Percentiles rank a stretch among this genome's conserved stretches.
phyloP scores from a whole-genome alignment of 345 rosid genomes.

The Punica granatum region DNA sequence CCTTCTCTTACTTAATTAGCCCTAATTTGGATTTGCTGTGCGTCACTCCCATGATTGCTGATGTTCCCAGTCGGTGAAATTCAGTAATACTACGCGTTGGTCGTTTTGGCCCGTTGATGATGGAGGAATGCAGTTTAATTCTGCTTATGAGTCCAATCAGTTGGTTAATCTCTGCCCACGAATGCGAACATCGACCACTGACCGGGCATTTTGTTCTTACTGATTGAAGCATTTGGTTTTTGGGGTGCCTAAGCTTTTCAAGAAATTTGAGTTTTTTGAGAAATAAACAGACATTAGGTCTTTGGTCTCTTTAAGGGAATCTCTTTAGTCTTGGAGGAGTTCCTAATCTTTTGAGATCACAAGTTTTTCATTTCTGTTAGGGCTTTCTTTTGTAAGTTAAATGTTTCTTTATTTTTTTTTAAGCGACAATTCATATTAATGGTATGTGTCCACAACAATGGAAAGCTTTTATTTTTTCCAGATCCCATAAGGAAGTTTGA shows the following conservation, averaged over 20 bases:
- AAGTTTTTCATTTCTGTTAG: neutral
- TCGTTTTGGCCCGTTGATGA: too few relatives aligned
- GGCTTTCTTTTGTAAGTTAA: too few relatives aligned
- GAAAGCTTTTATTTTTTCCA: neutral
- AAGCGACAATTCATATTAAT: too few relatives aligned
- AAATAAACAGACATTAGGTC: neutral
- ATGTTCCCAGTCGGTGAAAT: neutral
- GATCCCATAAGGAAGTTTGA: neutral
- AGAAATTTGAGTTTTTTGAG: neutral
- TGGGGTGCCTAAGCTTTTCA: neutral
- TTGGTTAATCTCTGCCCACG: too few relatives aligned
- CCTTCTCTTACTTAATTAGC: constrained; percentile 4
- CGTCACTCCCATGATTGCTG: neutral
- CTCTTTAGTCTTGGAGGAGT: neutral
- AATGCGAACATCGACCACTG: too few relatives aligned
- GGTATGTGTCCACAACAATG: too few relatives aligned
- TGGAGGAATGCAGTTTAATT: neutral
- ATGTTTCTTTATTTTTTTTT: too few relatives aligned
- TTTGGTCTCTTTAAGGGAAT: neutral
- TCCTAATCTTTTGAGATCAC: neutral
- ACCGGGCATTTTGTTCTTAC: neutral
- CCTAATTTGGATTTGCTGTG: constrained; percentile 4
- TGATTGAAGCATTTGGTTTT: too few relatives aligned
- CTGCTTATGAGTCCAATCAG: neutral
- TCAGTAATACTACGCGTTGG: too few relatives aligned